Evolutionary conservation across 768 basidiomycete genomes (phyloP).

Genomic region (Hygrocybe coccinea): DNA sequence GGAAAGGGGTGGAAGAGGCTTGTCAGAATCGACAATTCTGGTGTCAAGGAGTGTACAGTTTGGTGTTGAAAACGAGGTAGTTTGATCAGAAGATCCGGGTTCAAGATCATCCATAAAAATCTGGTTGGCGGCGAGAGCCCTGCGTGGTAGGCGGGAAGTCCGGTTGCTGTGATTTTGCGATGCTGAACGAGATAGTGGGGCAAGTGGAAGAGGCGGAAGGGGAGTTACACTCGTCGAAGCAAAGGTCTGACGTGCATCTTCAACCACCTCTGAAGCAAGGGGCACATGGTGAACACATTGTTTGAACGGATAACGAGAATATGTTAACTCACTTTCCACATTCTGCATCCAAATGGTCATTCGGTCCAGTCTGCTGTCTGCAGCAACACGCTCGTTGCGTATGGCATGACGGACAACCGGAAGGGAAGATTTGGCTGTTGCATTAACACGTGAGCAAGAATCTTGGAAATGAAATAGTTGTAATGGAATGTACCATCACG

Average conservation of each 20-base stretch:
- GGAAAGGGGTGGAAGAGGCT: conserved; percentile 16
- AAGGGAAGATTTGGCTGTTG: conserved; percentile 46
- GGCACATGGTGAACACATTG: conserved; percentile 8
- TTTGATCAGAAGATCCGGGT: conserved; percentile 32
- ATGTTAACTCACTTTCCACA: conserved; percentile 64
- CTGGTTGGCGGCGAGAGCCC: conserved; percentile 59
- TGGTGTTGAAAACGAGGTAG: conserved; percentile 29
- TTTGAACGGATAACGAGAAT: not conserved
- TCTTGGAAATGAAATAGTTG: not conserved
- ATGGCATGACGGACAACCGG: conserved; percentile 51
- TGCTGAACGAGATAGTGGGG: conserved; percentile 48
- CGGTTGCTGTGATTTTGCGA: conserved; percentile 41
- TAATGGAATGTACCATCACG: conserved; percentile 37
- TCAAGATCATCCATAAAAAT: conserved; percentile 56
- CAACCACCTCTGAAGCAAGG: conserved; percentile 59
- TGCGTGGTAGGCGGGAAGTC: conserved; percentile 56
- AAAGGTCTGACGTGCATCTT: conserved; percentile 74
- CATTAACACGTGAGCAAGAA: not conserved
- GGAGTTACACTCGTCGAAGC: conserved; percentile 40
- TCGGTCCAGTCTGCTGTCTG: conserved; percentile 55
- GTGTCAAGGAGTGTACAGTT: not conserved
- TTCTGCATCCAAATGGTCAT: conserved; percentile 80
- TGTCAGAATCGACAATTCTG: conserved; percentile 17
- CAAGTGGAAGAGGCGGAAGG: conserved; percentile 60
- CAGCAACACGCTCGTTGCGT: conserved; percentile 48